phyloP scores from a whole-genome alignment of 306 rosid species.

The Calophaca sinica region DNA sequence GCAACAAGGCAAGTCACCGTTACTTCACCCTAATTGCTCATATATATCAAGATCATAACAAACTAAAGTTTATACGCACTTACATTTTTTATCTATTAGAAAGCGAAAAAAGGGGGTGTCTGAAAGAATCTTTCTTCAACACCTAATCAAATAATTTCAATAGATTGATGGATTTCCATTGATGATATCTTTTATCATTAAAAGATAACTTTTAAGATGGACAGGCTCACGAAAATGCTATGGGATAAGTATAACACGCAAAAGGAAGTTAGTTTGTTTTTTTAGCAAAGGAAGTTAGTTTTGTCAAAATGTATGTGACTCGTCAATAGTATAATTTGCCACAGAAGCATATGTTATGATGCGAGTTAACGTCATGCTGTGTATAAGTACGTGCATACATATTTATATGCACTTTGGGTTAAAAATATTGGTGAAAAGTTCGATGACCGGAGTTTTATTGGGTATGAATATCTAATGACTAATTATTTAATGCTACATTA shows the following conservation, averaged over 20 bases:
- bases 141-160: neutral
- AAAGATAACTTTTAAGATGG: neutral
- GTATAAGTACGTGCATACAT: neutral
- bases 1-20: too few species aligned
- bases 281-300: too few species aligned
- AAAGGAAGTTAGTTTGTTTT: neutral
- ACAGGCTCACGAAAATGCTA: neutral
- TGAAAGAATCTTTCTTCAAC: neutral
- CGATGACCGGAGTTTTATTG: too few species aligned
- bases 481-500: too few species aligned
- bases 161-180: neutral
- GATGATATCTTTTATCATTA: neutral
- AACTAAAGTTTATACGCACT: neutral
- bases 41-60: neutral
- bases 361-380: slow-evolving; percentile 8
- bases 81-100: neutral
- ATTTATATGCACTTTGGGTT: too few species aligned
- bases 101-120: too few species aligned
- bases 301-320: neutral
- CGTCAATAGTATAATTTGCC: neutral
- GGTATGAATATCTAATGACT: too few species aligned
- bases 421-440: too few species aligned
- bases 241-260: neutral
- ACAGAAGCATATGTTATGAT: neutral
- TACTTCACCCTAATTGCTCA: neutral